Evolutionary conservation across 305 asterid genomes (phyloP).

Genomic region (Solanum aculeatissimum): DNA sequence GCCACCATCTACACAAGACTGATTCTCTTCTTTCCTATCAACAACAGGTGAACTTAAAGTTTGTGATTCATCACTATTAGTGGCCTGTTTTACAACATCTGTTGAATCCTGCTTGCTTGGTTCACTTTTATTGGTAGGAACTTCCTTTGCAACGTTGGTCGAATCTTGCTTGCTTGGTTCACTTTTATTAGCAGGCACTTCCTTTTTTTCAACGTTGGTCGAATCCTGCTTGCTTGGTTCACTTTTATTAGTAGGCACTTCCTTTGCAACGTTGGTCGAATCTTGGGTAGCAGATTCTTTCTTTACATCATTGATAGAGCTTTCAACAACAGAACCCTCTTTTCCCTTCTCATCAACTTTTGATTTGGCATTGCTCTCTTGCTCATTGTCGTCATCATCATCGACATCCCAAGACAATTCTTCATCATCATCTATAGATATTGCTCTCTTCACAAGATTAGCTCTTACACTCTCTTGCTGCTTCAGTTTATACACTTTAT

Average conservation of each 20-base stretch:
- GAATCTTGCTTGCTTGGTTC: neutral
- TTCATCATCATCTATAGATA: conserved; percentile 55
- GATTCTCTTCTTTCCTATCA: neutral
- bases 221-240: neutral
- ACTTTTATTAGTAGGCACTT: neutral
- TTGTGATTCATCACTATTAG: neutral
- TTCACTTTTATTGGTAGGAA: neutral
- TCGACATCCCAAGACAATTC: conserved; percentile 79
- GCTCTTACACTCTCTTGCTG: conserved; percentile 70
- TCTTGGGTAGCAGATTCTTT: conserved; percentile 3
- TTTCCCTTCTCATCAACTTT: conserved; percentile 12
- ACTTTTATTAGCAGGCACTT: neutral
- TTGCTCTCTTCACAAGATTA: conserved; percentile 65
- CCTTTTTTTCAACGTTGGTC: conserved; percentile 3
- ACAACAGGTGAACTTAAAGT: neutral
- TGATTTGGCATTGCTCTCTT: conserved; percentile 3
- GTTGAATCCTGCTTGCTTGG: neutral
- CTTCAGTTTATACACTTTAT: conserved; percentile 63
- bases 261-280: conserved; percentile 1
- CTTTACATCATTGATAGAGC: neutral
- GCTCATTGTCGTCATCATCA: conserved; percentile 33
- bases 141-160: conserved; percentile 1
- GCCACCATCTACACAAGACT: conserved; percentile 5
- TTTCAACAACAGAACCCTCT: conserved; percentile 8
- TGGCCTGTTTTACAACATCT: conserved; percentile 7